phyloP scores from a whole-genome alignment of 768 basidiomycete genomes.

The Boletales sp. region DNA sequence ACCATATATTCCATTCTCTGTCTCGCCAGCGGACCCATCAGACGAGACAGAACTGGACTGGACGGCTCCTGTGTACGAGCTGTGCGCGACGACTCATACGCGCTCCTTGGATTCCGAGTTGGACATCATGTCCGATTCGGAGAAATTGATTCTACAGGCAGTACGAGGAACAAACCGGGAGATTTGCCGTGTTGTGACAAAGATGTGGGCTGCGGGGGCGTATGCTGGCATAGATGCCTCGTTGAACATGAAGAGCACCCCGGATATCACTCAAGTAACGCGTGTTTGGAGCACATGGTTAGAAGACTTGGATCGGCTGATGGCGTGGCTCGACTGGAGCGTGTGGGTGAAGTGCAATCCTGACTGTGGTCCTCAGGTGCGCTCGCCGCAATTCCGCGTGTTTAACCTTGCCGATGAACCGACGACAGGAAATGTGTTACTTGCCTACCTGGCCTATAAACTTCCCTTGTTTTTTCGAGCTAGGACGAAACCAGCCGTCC shows the following conservation, averaged over 20 bases:
- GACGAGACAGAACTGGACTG: neutral
- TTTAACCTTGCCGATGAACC: neutral
- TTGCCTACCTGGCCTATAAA: neutral
- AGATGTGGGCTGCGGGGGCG: neutral
- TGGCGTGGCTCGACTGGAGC: neutral
- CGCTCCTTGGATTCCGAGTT: neutral
- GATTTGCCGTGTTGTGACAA: neutral
- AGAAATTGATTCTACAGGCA: neutral
- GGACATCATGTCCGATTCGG: neutral
- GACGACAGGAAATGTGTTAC: neutral
- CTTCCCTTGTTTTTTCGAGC: neutral
- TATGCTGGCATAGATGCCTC: neutral
- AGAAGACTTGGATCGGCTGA: neutral
- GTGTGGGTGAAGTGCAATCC: neutral
- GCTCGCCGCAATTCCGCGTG: too few species aligned
- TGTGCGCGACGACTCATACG: neutral
- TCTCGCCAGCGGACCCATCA: neutral
- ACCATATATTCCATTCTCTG: neutral
- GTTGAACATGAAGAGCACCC: neutral
- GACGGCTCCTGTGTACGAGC: neutral
- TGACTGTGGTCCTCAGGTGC: neutral
- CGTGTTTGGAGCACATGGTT: neutral
- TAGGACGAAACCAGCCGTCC: neutral
- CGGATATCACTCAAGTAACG: neutral
- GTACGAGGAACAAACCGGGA: neutral